Base-by-base conservation (phyloP, 371 early-diverging fungal species). In the Apophysomyces variabilis region DNA sequence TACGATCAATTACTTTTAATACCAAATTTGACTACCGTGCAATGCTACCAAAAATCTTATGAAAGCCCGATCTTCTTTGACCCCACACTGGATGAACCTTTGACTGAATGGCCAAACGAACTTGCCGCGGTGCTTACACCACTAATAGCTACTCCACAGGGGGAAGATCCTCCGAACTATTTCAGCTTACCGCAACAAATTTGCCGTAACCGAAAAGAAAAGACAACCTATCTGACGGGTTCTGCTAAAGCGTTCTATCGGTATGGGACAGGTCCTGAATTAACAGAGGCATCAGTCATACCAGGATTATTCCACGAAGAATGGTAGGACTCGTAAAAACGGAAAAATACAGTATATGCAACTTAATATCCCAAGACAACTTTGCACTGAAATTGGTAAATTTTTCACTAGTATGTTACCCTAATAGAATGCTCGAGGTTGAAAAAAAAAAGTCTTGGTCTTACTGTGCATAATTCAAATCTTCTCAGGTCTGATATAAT, bases 21-120 rank as follows among this genome's bases (percentile, higher is more conserved):
- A 37, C 76, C 76, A 2, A 66, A 73, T 3, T 36, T 75, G 41
- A 78, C 78, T 4, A 62, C 71, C 0, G 73, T 78, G 21, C 46
- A 64, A 32, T 54, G 67, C 50, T 78, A 78, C 26, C 58, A 61
- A 0, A 37, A 71, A 0, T 71, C 71, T 0, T 60, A 36, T 1
- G 78, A 71, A 56, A 69, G 71, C 16, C 78, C 78, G 0, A 46
- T 64, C 7, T 78, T 78, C 57, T 78, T 78, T 67, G 74, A 73
- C 38, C 70, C 75, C 5, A 16, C 38, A 7, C 37, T 78, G 4
- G 74, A 78, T 7, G 78, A 75, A 14, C 76, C 78, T 7, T 74
- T 76, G 11, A 61, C 57, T 1, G 69, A 66, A 6, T 56, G 71
- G 1, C 71, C 70, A 0, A 71, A 68, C 35, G 74, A 74, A 12